Evolutionary conservation across 768 basidiomycete genomes (phyloP).

Genomic region (Asterophora parasitica): DNA sequence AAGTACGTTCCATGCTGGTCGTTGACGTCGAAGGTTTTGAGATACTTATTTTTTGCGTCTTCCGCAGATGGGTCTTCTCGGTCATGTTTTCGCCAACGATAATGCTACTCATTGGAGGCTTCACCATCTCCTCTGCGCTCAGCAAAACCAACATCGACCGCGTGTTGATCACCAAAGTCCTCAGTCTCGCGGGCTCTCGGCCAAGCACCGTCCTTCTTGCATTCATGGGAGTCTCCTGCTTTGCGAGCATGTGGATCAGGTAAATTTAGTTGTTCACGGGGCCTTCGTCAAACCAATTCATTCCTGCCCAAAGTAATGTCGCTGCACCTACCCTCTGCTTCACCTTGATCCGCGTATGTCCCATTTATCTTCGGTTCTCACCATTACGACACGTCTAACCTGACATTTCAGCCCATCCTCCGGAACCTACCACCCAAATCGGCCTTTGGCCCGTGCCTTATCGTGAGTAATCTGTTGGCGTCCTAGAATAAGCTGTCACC

Average conservation of each 20-base stretch:
- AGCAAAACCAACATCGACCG: conserved; percentile 95
- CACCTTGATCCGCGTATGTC: conserved; percentile 82
- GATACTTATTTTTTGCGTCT: neutral
- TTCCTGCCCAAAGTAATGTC: conserved; percentile 63
- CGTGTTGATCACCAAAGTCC: conserved; percentile 83
- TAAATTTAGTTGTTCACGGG: conserved; percentile 21
- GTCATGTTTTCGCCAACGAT: conserved; percentile 97
- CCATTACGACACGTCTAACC: conserved; percentile 3
- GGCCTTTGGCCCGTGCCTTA: conserved; percentile 83
- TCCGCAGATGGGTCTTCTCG: conserved; percentile 77
- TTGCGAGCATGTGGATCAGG: conserved; percentile 99
- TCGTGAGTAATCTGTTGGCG: conserved; percentile 51
- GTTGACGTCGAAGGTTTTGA: neutral
- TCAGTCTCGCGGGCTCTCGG: conserved; percentile 84
- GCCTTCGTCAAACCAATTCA: conserved; percentile 10
- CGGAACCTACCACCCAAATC: conserved; percentile 86
- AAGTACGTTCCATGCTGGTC: conserved; percentile 50
- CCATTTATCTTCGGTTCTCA: neutral
- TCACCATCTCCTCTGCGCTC: conserved; percentile 94
- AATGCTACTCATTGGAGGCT: conserved; percentile 96
- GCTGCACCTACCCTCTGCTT: conserved; percentile 97
- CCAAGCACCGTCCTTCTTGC: conserved; percentile 86
- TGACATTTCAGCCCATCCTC: conserved; percentile 70
- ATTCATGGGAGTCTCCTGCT: conserved; percentile 95
- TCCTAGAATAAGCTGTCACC: neutral